Conservation (phyloP, 306 rosid genomes). For the Argentina anserina region DNA sequence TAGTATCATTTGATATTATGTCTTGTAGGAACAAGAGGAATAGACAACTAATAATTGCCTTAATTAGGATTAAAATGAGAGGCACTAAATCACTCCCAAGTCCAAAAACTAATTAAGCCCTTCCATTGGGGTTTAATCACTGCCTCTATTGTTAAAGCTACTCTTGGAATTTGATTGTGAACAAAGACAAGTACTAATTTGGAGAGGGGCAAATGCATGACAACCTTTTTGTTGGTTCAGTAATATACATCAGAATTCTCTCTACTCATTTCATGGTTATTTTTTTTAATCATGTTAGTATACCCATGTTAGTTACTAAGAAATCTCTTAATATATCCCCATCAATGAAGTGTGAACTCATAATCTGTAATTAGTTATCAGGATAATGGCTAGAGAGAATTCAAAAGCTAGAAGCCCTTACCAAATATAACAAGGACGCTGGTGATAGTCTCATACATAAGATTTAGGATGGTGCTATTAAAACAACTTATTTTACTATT, state of each 20-base stretch:
- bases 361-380: background rate
- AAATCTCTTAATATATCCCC: background rate
- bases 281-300: background rate
- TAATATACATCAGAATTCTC: slow-evolving; percentile 8
- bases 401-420: background rate
- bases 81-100: background rate
- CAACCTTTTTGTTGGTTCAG: slow-evolving; percentile 7
- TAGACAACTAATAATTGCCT: background rate
- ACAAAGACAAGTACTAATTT: background rate
- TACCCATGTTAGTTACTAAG: background rate
- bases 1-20: background rate
- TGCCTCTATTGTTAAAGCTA: background rate
- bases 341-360: background rate
- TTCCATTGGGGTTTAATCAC: background rate
- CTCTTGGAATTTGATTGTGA: background rate
- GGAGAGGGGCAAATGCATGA: background rate
- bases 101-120: background rate
- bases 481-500: too few species aligned
- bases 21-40: background rate
- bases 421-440: too few species aligned
- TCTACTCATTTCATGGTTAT: background rate
- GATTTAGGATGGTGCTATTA: too few species aligned
- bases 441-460: too few species aligned
- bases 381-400: background rate
- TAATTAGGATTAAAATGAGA: too few species aligned